Conservation (phyloP, 2,329 filamentous ascomycete species). For the Sclerotinia nivalis region DNA sequence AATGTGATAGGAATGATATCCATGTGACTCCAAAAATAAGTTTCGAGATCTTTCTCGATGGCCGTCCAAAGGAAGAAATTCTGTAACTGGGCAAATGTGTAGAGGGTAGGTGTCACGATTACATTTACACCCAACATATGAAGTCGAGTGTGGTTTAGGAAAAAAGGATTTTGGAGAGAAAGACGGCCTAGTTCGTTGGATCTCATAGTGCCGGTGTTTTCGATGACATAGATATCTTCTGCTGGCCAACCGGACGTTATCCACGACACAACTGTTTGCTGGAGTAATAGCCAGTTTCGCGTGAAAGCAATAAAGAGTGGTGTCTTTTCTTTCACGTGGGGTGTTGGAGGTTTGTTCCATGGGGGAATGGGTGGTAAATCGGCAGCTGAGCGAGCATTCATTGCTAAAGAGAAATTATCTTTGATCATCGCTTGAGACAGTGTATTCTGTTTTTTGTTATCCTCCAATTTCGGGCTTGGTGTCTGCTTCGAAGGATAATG, state of each 20-base stretch:
- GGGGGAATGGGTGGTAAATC: conserved; percentile 46
- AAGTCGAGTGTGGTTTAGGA: conserved; percentile 53
- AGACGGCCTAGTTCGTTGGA: conserved; percentile 51
- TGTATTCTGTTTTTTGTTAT: neutral
- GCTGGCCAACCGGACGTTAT: conserved; percentile 59
- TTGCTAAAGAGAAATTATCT: conserved; percentile 36
- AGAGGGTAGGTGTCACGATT: conserved; percentile 51
- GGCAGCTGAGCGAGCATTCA: conserved; percentile 28
- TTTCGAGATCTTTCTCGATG: conserved; percentile 46
- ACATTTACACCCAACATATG: conserved; percentile 53
- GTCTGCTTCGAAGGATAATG: neutral
- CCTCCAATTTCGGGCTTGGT: neutral
- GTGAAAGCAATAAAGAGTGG: conserved; percentile 60
- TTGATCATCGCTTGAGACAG: neutral
- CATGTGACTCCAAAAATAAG: conserved; percentile 58
- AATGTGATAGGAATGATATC: conserved; percentile 50
- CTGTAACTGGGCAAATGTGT: conserved; percentile 56
- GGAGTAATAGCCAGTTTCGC: conserved; percentile 53
- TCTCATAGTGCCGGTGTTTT: conserved; percentile 59
- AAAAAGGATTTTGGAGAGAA: conserved; percentile 55
- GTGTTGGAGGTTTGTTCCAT: conserved; percentile 47
- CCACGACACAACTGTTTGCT: conserved; percentile 56
- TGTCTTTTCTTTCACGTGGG: conserved; percentile 46
- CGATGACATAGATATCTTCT: conserved; percentile 56
- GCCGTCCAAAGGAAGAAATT: conserved; percentile 53